A percentile compares a stretch with the other conserved stretches of the same genome.
phyloP scores from a whole-genome alignment of 257 asterid genomes.

The Echites panduratus region DNA sequence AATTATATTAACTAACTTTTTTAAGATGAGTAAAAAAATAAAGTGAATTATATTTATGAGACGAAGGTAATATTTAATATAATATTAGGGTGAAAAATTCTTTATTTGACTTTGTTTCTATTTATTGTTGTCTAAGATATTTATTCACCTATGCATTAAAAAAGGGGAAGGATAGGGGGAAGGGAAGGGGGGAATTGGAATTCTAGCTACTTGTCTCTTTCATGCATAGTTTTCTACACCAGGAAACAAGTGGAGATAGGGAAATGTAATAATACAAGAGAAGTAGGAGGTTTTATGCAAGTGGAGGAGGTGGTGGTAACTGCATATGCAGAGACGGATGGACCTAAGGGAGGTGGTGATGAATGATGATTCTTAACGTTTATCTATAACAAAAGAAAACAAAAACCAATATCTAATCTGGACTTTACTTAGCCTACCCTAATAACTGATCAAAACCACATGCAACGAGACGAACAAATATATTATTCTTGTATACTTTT shows the following conservation, averaged over 20 bases:
- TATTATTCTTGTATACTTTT: no score
- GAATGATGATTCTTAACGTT: conserved; percentile 12
- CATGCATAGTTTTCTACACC: background rate
- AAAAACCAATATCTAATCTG: conserved; percentile 15
- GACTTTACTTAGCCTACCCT: background rate
- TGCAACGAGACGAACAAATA: background rate
- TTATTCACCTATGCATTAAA: no score
- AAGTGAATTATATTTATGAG: no score
- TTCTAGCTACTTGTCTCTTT: background rate
- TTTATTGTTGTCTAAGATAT: no score
- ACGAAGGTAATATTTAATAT: no score
- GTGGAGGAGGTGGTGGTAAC: conserved; percentile 11
- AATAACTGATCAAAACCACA: no score
- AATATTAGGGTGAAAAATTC: no score
- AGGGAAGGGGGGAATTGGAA: no score
- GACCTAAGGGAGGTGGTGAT: conserved; percentile 7
- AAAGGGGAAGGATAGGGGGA: no score
- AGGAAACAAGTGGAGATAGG: background rate
- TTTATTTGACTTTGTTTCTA: no score
- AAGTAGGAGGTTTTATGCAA: background rate
- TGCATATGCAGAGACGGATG: background rate
- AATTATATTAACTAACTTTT: no score
- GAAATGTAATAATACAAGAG: background rate
- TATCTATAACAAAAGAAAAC: conserved; percentile 37
- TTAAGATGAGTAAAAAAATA: no score